Conservation (phyloP, 2,329 filamentous ascomycete genomes). For the Aureobasidium vineae region DNA sequence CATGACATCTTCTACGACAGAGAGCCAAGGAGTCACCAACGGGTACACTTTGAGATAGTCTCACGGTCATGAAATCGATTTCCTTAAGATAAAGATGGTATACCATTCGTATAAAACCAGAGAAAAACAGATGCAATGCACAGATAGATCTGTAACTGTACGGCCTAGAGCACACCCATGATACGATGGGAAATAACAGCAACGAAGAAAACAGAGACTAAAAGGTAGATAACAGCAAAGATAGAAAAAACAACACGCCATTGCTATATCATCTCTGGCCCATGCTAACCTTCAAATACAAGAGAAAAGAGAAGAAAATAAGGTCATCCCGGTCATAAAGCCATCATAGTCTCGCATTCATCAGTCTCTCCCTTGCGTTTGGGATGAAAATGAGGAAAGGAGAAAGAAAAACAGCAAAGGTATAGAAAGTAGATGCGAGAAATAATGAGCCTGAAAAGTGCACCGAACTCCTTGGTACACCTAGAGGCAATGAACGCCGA, state of each 20-base stretch:
- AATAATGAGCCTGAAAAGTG: slow-evolving; percentile 13
- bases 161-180: neutral
- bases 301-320: slow-evolving; percentile 11
- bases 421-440: slow-evolving; percentile 24
- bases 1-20: neutral
- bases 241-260: slow-evolving; percentile 21
- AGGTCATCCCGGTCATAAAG: slow-evolving; percentile 26
- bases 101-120: neutral
- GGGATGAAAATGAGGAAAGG: neutral
- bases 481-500: slow-evolving; percentile 1
- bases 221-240: slow-evolving; percentile 25
- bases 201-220: slow-evolving; percentile 21
- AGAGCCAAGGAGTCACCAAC: slow-evolving; percentile 1
- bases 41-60: neutral
- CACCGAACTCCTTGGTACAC: slow-evolving; percentile 22
- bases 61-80: neutral
- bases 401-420: slow-evolving; percentile 23
- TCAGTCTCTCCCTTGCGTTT: neutral
- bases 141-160: neutral
- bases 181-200: neutral
- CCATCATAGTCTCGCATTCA: slow-evolving; percentile 16
- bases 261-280: slow-evolving; percentile 25
- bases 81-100: neutral
- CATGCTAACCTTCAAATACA: slow-evolving; percentile 24
- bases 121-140: neutral